Evolutionary conservation across 2,329 filamentous ascomycete genomes (phyloP).

Genomic region (Alternaria novae-zelandiae): DNA sequence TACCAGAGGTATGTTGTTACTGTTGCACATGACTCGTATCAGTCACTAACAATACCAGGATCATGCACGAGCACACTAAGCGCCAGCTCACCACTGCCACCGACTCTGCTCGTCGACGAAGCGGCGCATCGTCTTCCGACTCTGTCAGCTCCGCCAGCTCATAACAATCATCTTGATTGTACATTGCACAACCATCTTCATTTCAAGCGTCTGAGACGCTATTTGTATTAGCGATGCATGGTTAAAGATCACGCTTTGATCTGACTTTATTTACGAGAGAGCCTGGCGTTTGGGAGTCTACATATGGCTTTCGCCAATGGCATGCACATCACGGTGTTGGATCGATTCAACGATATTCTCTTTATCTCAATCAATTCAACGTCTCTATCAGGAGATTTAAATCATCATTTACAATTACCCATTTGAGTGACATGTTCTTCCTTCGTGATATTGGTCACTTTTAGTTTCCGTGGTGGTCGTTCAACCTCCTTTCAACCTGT

Average conservation of each 20-base stretch:
- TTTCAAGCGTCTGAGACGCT: constrained; percentile 8
- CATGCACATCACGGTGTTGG: constrained; percentile 4
- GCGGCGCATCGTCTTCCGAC: constrained; percentile 16
- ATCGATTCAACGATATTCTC: constrained; percentile 7
- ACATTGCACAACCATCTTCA: not conserved
- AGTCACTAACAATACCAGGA: constrained; percentile 36
- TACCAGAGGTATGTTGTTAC: constrained; percentile 51
- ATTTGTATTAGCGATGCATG: constrained; percentile 7
- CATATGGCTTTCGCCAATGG: constrained; percentile 5
- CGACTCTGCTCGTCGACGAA: constrained; percentile 53
- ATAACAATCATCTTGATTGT: constrained; percentile 6
- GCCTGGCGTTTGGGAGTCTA: constrained; percentile 7
- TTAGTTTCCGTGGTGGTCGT: not conserved
- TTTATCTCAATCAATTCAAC: constrained; percentile 5
- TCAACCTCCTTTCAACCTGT: not conserved
- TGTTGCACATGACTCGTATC: not conserved
- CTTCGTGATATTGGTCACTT: not conserved
- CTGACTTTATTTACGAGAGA: not conserved
- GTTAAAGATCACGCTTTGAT: not conserved
- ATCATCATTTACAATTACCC: not conserved
- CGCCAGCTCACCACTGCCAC: constrained; percentile 55
- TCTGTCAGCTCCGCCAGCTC: constrained; percentile 30
- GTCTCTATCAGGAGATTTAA: not conserved
- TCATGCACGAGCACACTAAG: constrained; percentile 60
- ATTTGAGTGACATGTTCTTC: not conserved